phyloP scores from a whole-genome alignment of 305 asterid genomes.

The Fraxinus nigra region DNA sequence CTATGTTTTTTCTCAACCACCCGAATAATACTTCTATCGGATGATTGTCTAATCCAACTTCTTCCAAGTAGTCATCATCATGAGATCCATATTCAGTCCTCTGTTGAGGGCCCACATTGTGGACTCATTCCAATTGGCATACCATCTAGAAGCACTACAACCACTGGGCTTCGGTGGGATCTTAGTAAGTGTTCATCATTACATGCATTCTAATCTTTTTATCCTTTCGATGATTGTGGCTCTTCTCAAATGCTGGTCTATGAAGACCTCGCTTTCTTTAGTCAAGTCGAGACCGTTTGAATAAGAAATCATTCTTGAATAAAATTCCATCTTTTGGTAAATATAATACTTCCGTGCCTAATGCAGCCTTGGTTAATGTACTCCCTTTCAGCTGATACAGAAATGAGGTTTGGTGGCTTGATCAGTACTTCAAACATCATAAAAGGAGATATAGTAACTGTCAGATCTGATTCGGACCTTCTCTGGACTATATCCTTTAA shows the following conservation, averaged over 20 bases:
- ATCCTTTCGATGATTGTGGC: neutral
- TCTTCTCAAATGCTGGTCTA: neutral
- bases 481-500: slow-evolving; percentile 84
- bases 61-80: slow-evolving; percentile 69
- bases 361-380: slow-evolving; percentile 3
- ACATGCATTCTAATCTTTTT: neutral
- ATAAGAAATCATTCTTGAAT: neutral
- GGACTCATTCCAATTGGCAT: slow-evolving; percentile 76
- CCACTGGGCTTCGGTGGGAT: slow-evolving; percentile 90
- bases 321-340: neutral
- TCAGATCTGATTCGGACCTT: slow-evolving; percentile 73
- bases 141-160: slow-evolving; percentile 60
- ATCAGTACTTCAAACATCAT: slow-evolving; percentile 82
- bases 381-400: slow-evolving; percentile 51
- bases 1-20: slow-evolving; percentile 57
- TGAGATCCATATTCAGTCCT: slow-evolving; percentile 54
- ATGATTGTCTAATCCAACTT: slow-evolving; percentile 84
- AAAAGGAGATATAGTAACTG: slow-evolving; percentile 54
- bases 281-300: neutral
- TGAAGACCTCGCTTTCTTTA: neutral
- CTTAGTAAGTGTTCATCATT: slow-evolving; percentile 50
- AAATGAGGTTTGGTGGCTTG: slow-evolving; percentile 84
- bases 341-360: slow-evolving; percentile 15
- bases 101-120: slow-evolving; percentile 84
- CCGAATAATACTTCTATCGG: slow-evolving; percentile 67